phyloP scores from a whole-genome alignment of 2,329 filamentous ascomycete species.

The Cercospora zeina region DNA sequence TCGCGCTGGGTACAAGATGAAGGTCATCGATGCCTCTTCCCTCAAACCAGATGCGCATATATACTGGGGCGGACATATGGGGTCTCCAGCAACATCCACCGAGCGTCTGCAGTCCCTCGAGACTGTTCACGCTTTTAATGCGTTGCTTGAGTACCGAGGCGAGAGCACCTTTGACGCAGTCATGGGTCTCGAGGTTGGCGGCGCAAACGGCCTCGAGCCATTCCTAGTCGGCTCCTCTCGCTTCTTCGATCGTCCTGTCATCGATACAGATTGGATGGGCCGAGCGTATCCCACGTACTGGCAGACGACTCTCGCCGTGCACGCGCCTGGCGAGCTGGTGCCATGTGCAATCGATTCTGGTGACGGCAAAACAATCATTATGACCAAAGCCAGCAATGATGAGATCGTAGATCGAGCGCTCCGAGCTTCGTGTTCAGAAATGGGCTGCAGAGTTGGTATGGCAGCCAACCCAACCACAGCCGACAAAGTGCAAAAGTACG shows the following conservation, averaged over 20 bases:
- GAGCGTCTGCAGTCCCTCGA: slow-evolving; percentile 62
- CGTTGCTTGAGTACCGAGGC: slow-evolving; percentile 54
- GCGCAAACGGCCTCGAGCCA: slow-evolving; percentile 62
- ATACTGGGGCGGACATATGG: slow-evolving; percentile 59
- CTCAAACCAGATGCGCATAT: slow-evolving; percentile 55
- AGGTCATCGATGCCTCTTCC: slow-evolving; percentile 55
- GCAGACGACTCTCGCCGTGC: slow-evolving; percentile 50
- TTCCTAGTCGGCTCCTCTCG: slow-evolving; percentile 58
- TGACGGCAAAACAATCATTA: slow-evolving; percentile 49
- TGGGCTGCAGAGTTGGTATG: slow-evolving; percentile 47
- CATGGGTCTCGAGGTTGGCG: slow-evolving; percentile 66
- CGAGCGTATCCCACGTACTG: slow-evolving; percentile 48
- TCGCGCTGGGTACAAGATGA: slow-evolving; percentile 53
- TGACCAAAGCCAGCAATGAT: slow-evolving; percentile 46
- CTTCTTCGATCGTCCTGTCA: slow-evolving; percentile 50
- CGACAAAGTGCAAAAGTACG: slow-evolving; percentile 41
- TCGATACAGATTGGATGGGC: slow-evolving; percentile 52
- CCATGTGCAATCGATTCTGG: slow-evolving; percentile 51
- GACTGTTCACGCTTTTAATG: slow-evolving; percentile 45
- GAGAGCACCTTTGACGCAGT: slow-evolving; percentile 55
- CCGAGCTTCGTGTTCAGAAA: slow-evolving; percentile 43
- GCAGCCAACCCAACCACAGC: slow-evolving; percentile 46
- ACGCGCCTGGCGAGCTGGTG: slow-evolving; percentile 45
- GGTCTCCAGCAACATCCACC: slow-evolving; percentile 61
- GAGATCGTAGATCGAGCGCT: slow-evolving; percentile 49